Base-by-base conservation (phyloP, 495 filamentous ascomycete species). In the Sphaerosporella brunnea region DNA sequence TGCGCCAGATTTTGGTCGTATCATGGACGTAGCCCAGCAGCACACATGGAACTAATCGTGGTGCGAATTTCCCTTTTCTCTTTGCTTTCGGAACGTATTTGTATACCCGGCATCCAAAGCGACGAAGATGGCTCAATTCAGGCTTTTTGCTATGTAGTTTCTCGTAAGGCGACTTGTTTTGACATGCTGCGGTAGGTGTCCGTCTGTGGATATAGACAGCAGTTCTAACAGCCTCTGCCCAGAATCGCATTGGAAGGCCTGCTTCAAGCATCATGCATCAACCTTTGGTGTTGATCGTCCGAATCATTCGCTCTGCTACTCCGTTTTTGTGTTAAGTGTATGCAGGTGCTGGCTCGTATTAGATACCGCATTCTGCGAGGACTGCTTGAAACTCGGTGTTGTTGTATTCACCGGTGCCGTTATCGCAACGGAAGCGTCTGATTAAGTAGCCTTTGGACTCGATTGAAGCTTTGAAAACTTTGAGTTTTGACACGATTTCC, bases 261-360 rank as follows among this genome's bases (percentile, higher is more conserved):
- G 42, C 11, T 4, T 51, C 41, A 2, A 51, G 5, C 18, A 51
- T 23, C 28, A 51, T 38, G 1, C 18, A 7, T 2, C 40, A 3
- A 2, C 21, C 40, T 13, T 45, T 46, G 0, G 2, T 26, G 9
- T 18, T 25, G 8, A 51, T 1, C 1, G 40, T 51, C 18, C 18
- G 11, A 19, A 46, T 51, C 35, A 51, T 45, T 0, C 49, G 0
- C 10, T 51, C 49, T 1, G 13, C n/a, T n/a, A 1, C 36, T 5
- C 0, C 49, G 28, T 36, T 51, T 51, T 47, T 45, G 8, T 51
- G 28, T 25, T 45, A 42, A 2, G 41, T 51, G 4, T 51, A 37
- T 5, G 28, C 21, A 2, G 42, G 41, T 1, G 32, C 23, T 5
- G 43, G 34, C 20, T 51, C 43, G 24, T 35, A 51, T 4, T 5